Evolutionary conservation across 2,329 filamentous ascomycete species (phyloP).

Genomic region (Escovopsis sp.): DNA sequence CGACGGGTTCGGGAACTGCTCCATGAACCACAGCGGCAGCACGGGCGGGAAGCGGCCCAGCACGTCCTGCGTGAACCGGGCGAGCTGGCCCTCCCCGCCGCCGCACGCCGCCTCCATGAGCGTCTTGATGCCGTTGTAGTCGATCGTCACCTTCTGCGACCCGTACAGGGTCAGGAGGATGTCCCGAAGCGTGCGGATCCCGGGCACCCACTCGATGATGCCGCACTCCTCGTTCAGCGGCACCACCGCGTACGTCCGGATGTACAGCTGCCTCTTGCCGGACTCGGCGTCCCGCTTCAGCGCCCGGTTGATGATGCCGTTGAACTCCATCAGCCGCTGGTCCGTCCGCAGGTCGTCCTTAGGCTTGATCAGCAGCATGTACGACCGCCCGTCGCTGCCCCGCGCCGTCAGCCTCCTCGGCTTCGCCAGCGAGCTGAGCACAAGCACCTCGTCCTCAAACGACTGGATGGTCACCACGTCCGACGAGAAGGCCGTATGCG

Average conservation of each 20-base stretch:
- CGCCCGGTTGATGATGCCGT: slow-evolving; percentile 91
- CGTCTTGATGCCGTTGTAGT: slow-evolving; percentile 52
- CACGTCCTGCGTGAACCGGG: slow-evolving; percentile 54
- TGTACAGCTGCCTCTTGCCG: slow-evolving; percentile 78
- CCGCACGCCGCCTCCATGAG: slow-evolving; percentile 48
- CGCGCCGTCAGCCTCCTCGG: slow-evolving; percentile 78
- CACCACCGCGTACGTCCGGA: slow-evolving; percentile 93
- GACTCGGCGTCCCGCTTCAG: slow-evolving; percentile 84
- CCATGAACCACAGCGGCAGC: slow-evolving; percentile 87
- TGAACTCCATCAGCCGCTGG: slow-evolving; percentile 98
- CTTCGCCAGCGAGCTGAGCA: slow-evolving; percentile 81
- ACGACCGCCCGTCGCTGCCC: slow-evolving; percentile 75
- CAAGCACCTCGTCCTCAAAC: slow-evolving; percentile 77
- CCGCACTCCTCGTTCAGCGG: slow-evolving; percentile 96
- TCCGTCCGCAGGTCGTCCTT: slow-evolving; percentile 97
- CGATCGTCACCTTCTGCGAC: slow-evolving; percentile 51
- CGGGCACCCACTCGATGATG: slow-evolving; percentile 96
- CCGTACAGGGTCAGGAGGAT: slow-evolving; percentile 70
- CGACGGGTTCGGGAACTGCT: slow-evolving; percentile 85
- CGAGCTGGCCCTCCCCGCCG: slow-evolving; percentile 41
- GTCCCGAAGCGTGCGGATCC: slow-evolving; percentile 84
- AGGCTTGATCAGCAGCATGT: slow-evolving; percentile 88
- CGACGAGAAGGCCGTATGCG: slow-evolving; percentile 74
- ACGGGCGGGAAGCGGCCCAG: slow-evolving; percentile 60
- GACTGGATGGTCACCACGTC: slow-evolving; percentile 70